These are phyloP conservation scores for Xylariomycetidae sp. DNA, from an alignment of 2,329 filamentous ascomycete genomes.

Conservation along the genomic window DNA sequence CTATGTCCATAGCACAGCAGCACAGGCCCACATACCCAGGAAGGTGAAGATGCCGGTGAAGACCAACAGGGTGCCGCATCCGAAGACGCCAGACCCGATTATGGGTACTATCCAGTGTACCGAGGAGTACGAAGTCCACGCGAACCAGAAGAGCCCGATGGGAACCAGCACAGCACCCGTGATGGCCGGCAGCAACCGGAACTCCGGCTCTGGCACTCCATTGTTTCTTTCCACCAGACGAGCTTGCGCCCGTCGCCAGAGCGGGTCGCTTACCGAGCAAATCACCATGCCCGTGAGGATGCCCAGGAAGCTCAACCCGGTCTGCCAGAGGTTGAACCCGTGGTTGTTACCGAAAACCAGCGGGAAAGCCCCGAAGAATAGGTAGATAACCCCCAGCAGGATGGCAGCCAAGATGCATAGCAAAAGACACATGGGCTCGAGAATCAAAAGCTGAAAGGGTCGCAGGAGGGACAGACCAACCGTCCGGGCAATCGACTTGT, in stretches of 20 bases:
- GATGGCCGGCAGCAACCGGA: slow-evolving; percentile 70
- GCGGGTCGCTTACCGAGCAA: slow-evolving; percentile 55
- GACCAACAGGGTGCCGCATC: slow-evolving; percentile 64
- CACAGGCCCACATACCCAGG: slow-evolving; percentile 48
- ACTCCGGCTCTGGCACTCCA: slow-evolving; percentile 74
- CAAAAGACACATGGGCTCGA: slow-evolving; percentile 80
- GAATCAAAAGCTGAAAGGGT: slow-evolving; percentile 73
- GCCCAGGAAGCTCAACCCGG: slow-evolving; percentile 72
- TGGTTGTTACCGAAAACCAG: slow-evolving; percentile 71
- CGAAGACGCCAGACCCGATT: slow-evolving; percentile 67
- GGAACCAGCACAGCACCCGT: slow-evolving; percentile 72
- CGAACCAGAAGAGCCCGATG: slow-evolving; percentile 80
- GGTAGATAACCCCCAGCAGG: slow-evolving; percentile 79
- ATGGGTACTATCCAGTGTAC: slow-evolving; percentile 75
- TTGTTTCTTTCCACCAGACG: slow-evolving; percentile 46
- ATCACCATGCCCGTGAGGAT: slow-evolving; percentile 62
- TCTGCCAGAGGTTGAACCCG: slow-evolving; percentile 71
- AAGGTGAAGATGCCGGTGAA: slow-evolving; percentile 88
- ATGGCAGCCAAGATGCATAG: slow-evolving; percentile 80
- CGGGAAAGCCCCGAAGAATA: slow-evolving; percentile 86
- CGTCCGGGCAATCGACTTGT: slow-evolving; percentile 60
- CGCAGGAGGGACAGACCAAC: slow-evolving; percentile 54
- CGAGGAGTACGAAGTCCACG: slow-evolving; percentile 70
- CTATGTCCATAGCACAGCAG: no score
- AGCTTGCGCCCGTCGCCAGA: slow-evolving; percentile 58